Conservation (phyloP, 2,329 filamentous ascomycete genomes). For the Neofusicoccum umdonicola region DNA sequence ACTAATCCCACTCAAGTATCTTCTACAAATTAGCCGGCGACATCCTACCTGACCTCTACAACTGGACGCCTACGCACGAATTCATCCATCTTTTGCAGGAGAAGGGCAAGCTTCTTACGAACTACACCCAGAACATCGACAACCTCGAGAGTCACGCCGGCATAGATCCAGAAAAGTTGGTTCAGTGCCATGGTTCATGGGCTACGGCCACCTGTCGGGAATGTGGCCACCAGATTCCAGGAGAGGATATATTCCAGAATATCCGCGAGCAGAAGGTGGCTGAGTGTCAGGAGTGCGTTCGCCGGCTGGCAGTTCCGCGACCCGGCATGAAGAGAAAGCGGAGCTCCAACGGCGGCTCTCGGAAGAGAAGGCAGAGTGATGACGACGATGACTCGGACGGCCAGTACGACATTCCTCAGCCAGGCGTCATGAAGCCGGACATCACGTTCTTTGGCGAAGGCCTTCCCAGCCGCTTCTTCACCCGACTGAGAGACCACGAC, state of each 20-base stretch:
- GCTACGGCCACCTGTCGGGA: conserved; percentile 86
- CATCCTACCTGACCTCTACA: conserved; percentile 76
- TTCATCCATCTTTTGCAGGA: conserved; percentile 90
- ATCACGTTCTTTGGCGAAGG: conserved; percentile 97
- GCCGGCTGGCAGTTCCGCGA: conserved; percentile 49
- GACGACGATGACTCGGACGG: conserved; percentile 58
- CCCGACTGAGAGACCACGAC: conserved; percentile 78
- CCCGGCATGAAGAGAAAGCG: conserved; percentile 54
- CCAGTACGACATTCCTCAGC: conserved; percentile 63
- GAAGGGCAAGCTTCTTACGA: conserved; percentile 85
- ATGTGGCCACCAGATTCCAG: conserved; percentile 71
- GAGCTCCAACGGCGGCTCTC: conserved; percentile 45
- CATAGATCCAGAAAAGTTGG: conserved; percentile 74
- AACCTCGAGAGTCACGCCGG: conserved; percentile 89
- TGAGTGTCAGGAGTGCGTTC: conserved; percentile 69
- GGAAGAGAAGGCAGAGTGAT: conserved; percentile 51
- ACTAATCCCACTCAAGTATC: conserved; percentile 42
- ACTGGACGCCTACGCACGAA: conserved; percentile 86
- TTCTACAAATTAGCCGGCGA: conserved; percentile 92
- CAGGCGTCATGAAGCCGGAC: conserved; percentile 90
- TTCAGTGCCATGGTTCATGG: conserved; percentile 96
- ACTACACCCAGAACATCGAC: conserved; percentile 99
- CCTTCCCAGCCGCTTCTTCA: conserved; percentile 79
- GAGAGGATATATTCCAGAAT: conserved; percentile 75
- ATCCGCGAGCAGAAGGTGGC: conserved; percentile 76